Base-by-base conservation (phyloP, 352 stramenopile species). In the Phytopythium chamaehyphon region DNA sequence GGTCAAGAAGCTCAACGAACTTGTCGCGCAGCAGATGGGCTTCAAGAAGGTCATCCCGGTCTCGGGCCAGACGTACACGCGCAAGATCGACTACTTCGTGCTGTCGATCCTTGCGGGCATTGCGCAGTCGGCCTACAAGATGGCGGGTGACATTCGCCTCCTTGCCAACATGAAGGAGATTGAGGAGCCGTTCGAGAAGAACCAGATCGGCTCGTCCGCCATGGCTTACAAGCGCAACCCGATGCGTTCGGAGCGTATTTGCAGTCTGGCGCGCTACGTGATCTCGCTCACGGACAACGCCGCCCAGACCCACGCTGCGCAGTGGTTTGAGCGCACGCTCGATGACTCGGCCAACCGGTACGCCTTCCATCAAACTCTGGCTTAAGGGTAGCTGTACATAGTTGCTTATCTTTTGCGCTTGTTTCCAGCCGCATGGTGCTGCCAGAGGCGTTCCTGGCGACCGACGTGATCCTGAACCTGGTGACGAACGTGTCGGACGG, bases 201-300 rank as follows among this genome's bases (percentile, higher is more conserved):
- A 95, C 72, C 84, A 95, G 70, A 98, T 99, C 61, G 97, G 97
- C 10, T 98, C 91, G 28, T 98, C 89, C 35, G 97, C 97, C 44
- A 99, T 99, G 97, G 96, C 97, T 0, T 99, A 99, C 91, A 99
- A 99, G 81, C 92, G 97, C 55, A 99, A 99, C 81, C 97, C 96
- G 44, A 99, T 99, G 97, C 90, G 97, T 42, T 98, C 80, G 47
- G 97, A 99, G 72, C 90, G 97, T 59, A 97, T 98, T 47, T 99
- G 96, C 71, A 98, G 92, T 65, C 69, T 99, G 16, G 88, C 95
- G 40, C 85, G 97, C 62, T 99, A 99, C 73, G 90, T 99, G 36
- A 99, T 99, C 69, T 96, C 87, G 51, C 82, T 99, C n/a, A 97
- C 96, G 24, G 80, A 95, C 68, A 97, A 96, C 57, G 95, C 88